Evolutionary conservation across 345 rosid genomes (phyloP).

Genomic region (Camelina sativa): DNA sequence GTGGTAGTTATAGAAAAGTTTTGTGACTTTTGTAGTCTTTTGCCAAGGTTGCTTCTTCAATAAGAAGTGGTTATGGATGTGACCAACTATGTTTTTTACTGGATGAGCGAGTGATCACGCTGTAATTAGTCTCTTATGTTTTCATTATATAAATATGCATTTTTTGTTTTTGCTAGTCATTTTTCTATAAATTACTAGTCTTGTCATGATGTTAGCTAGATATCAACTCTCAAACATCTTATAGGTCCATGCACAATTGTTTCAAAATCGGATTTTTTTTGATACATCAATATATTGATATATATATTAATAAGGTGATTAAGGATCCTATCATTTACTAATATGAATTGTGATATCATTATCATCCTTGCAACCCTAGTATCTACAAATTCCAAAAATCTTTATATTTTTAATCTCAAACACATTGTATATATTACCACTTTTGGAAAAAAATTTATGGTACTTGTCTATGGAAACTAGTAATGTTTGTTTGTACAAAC

Average conservation of each 20-base stretch:
- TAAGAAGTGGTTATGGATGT: constrained; percentile 35
- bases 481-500: background rate
- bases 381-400: background rate
- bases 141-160: background rate
- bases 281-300: background rate
- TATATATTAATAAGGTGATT: background rate
- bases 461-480: background rate
- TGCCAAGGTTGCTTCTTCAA: background rate
- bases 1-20: constrained; percentile 36
- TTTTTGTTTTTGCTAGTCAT: background rate
- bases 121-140: background rate
- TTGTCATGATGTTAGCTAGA: constrained; percentile 1
- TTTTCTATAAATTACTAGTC: background rate
- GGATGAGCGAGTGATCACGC: constrained; percentile 2
- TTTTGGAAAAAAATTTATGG: background rate
- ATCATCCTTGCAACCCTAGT: background rate
- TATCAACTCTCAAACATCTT: background rate
- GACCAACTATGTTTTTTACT: constrained; percentile 14
- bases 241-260: background rate
- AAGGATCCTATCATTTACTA: background rate
- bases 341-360: background rate
- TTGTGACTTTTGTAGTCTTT: constrained; percentile 23
- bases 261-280: background rate
- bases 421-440: background rate
- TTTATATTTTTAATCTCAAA: background rate